Evolutionary conservation across 352 stramenopile species (phyloP).

Genomic region (Globisporangium apiculatum): DNA sequence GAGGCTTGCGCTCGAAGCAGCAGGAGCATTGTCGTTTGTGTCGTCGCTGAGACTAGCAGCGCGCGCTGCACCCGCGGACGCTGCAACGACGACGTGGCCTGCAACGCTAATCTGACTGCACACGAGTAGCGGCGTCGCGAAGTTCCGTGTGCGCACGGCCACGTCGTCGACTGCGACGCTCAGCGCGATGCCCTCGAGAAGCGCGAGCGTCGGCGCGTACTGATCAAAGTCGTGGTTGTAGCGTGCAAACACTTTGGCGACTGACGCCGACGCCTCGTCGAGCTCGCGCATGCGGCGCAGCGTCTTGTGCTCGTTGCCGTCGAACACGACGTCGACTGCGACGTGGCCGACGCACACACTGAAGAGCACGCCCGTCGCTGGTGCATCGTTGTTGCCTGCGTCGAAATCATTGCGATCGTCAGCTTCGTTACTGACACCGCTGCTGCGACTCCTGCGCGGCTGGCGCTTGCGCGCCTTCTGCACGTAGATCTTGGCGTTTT

Average conservation of each 20-base stretch:
- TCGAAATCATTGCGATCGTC: too few relatives aligned
- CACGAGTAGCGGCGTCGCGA: constrained; percentile 37
- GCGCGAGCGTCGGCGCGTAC: constrained; percentile 22
- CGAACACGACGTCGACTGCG: constrained; percentile 27
- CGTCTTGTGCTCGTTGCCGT: constrained; percentile 20
- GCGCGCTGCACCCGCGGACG: constrained; percentile 10
- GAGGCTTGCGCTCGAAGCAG: constrained; percentile 6
- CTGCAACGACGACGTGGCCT: constrained; percentile 31
- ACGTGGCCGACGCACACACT: constrained; percentile 26
- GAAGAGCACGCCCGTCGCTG: constrained; percentile 19
- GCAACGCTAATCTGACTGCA: constrained; percentile 24
- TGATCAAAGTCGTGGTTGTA: constrained; percentile 11
- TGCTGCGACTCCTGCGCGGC: constrained; percentile 7
- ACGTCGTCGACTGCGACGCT: constrained; percentile 25
- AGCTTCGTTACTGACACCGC: background rate
- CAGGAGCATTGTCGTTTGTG: constrained; percentile 4
- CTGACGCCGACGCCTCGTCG: constrained; percentile 32
- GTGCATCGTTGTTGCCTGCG: background rate
- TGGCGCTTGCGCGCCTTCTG: constrained; percentile 43
- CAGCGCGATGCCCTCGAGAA: constrained; percentile 26
- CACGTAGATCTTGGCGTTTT: constrained; percentile 52
- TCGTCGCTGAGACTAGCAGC: background rate
- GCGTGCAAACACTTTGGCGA: constrained; percentile 21
- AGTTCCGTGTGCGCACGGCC: constrained; percentile 33
- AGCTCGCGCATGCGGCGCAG: constrained; percentile 27